phyloP scores from a whole-genome alignment of 2,329 filamentous ascomycete species.

The Beauveria scarabaeidicola region DNA sequence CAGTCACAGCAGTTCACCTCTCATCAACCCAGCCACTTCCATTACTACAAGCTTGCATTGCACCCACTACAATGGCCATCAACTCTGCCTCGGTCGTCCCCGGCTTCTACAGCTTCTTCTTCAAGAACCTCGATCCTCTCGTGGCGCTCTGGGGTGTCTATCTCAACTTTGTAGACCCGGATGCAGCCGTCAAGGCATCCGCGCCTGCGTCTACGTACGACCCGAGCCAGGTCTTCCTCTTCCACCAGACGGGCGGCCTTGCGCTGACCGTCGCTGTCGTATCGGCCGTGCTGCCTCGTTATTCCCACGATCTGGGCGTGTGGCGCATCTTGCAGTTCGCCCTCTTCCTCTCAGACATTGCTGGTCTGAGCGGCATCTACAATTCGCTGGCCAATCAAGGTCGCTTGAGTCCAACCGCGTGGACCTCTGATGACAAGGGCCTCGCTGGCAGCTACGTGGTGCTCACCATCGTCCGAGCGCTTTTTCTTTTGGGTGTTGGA shows the following conservation, averaged over 20 bases:
- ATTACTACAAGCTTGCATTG: no score
- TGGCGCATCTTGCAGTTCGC: slow-evolving; percentile 17
- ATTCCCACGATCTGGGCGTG: slow-evolving; percentile 13
- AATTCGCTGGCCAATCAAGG: slow-evolving; percentile 12
- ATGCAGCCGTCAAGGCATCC: slow-evolving; percentile 10
- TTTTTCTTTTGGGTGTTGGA: slow-evolving; percentile 15
- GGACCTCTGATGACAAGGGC: slow-evolving; percentile 15
- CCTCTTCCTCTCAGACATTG: slow-evolving; percentile 17
- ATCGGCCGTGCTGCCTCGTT: slow-evolving; percentile 15
- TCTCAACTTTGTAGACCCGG: slow-evolving; percentile 14
- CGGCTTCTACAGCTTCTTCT: slow-evolving; percentile 16
- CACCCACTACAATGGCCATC: not conserved
- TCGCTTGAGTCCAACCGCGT: slow-evolving; percentile 9
- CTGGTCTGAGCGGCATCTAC: slow-evolving; percentile 14
- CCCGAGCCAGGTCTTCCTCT: slow-evolving; percentile 15
- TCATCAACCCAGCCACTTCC: not conserved
- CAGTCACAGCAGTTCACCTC: not conserved
- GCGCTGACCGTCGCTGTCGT: slow-evolving; percentile 14
- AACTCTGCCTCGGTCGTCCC: slow-evolving; percentile 8
- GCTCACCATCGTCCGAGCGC: slow-evolving; percentile 12
- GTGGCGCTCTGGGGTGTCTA: slow-evolving; percentile 17
- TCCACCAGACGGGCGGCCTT: slow-evolving; percentile 17
- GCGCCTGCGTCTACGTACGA: slow-evolving; percentile 12
- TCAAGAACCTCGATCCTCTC: slow-evolving; percentile 17
- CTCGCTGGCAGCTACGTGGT: slow-evolving; percentile 10